Conservation (phyloP, 1,284 basidiomycete genomes). For the Ganoderma sinense region DNA sequence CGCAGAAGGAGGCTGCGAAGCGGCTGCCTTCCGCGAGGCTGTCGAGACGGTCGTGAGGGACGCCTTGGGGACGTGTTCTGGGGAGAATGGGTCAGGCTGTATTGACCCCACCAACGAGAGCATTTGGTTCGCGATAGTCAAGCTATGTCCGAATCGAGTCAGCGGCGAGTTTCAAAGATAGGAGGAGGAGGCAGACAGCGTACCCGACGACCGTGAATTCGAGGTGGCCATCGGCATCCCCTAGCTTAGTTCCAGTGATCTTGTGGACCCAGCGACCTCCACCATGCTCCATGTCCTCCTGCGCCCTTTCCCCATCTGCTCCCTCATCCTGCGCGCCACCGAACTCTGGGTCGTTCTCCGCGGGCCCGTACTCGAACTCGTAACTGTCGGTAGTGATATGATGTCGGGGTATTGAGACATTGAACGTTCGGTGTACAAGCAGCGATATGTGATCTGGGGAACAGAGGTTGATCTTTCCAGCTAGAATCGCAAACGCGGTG, state of each 20-base stretch:
- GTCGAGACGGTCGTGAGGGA: conserved; percentile 27
- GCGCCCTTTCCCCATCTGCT: conserved; percentile 35
- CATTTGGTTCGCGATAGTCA: conserved; percentile 96
- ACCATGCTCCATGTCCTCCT: conserved; percentile 45
- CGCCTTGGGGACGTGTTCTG: conserved; percentile 56
- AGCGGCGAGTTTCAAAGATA: conserved; percentile 9
- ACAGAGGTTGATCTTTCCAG: conserved; percentile 87
- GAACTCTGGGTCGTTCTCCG: conserved; percentile 80
- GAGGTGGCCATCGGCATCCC: conserved; percentile 74
- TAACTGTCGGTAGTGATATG: conserved; percentile 88
- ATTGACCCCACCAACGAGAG: conserved; percentile 92
- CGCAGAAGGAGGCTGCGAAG: conserved; percentile 14
- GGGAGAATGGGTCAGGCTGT: conserved; percentile 85
- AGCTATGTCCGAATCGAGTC: conserved; percentile 50
- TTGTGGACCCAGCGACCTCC: conserved; percentile 87
- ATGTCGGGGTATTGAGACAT: conserved; percentile 93
- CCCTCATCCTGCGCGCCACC: conserved; percentile 45
- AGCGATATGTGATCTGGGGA: conserved; percentile 96
- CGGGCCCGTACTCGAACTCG: conserved; percentile 87
- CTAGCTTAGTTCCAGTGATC: conserved; percentile 74
- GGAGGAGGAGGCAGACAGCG: conserved; percentile 36
- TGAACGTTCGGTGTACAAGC: conserved; percentile 94
- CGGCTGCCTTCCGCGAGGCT: background rate
- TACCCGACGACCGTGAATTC: conserved; percentile 94
- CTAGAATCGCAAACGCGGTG: conserved; percentile 46